Percentiles rank a stretch among this genome's conserved stretches.
phyloP scores from a whole-genome alignment of 371 early-diverging fungal genomes.

The Pancytospora epiphaga region DNA sequence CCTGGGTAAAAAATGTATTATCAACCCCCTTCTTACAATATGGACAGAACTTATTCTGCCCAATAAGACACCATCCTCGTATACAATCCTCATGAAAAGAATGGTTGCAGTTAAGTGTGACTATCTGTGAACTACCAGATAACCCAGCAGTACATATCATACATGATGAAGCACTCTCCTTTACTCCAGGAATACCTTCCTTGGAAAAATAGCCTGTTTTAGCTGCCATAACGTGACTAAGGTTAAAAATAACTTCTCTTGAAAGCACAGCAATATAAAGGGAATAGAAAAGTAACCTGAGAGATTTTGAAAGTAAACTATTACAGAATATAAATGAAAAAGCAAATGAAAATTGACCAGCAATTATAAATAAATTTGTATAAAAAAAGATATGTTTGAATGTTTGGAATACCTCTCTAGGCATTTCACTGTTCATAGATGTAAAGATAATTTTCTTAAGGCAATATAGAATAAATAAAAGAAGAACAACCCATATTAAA shows the following conservation, averaged over 20 bases:
- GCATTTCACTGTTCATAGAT: conserved; percentile 23
- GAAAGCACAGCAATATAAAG: conserved; percentile 57
- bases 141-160: conserved; percentile 45
- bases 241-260: conserved; percentile 49
- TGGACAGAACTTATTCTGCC: conserved; percentile 82
- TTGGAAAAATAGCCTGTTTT: conserved; percentile 50
- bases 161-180: conserved; percentile 34
- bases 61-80: conserved; percentile 79
- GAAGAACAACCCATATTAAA: conserved; percentile 32
- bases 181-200: conserved; percentile 38
- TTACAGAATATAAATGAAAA: conserved; percentile 13
- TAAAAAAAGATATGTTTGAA: conserved; percentile 43
- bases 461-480: conserved; percentile 33
- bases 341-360: conserved; percentile 15
- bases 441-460: conserved; percentile 13
- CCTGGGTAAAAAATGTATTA: conserved; percentile 29
- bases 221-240: conserved; percentile 48
- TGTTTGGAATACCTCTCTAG: conserved; percentile 28
- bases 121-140: conserved; percentile 26
- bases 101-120: conserved; percentile 58
- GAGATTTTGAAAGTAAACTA: neutral
- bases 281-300: conserved; percentile 36
- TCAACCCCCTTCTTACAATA: conserved; percentile 66
- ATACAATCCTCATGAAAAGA: conserved; percentile 73
- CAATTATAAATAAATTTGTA: conserved; percentile 28